Percentiles rank a stretch among this genome's conserved stretches.
phyloP scores from a whole-genome alignment of 1,284 basidiomycete genomes.

The Microbotryomycetes sp. region DNA sequence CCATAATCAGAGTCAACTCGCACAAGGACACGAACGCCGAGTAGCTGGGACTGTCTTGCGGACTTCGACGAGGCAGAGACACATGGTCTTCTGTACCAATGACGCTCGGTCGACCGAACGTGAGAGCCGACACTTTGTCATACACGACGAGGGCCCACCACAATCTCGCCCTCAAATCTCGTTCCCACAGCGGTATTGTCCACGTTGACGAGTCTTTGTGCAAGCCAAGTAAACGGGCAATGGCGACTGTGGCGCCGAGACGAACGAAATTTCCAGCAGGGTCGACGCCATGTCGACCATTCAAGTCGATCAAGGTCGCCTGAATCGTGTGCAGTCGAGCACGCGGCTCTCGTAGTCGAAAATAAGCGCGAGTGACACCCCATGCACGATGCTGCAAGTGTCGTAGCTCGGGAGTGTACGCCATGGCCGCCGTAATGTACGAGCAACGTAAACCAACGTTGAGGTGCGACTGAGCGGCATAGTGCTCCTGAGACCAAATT shows the following conservation, averaged over 20 bases:
- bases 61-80: neutral
- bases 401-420: constrained; percentile 5
- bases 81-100: constrained; percentile 5
- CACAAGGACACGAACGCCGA: constrained; percentile 15
- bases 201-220: constrained; percentile 39
- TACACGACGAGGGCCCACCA: constrained; percentile 40
- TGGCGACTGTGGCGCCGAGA: constrained; percentile 23
- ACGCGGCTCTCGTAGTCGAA: constrained; percentile 17
- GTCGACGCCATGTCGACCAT: constrained; percentile 28
- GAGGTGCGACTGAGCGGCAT: neutral
- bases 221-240: constrained; percentile 29
- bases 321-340: constrained; percentile 32
- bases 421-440: constrained; percentile 1
- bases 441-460: neutral
- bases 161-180: constrained; percentile 36
- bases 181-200: constrained; percentile 41
- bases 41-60: constrained; percentile 6
- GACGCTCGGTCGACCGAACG: constrained; percentile 14
- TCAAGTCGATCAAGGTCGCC: constrained; percentile 27
- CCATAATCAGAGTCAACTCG: constrained; percentile 4
- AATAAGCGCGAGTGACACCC: constrained; percentile 1
- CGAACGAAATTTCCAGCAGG: constrained; percentile 30
- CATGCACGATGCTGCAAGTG: constrained; percentile 7
- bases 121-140: constrained; percentile 31
- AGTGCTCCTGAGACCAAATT: constrained; percentile 15